Evolutionary conservation across 2,329 filamentous ascomycete species (phyloP).

Genomic region (Davidsoniella virescens): DNA sequence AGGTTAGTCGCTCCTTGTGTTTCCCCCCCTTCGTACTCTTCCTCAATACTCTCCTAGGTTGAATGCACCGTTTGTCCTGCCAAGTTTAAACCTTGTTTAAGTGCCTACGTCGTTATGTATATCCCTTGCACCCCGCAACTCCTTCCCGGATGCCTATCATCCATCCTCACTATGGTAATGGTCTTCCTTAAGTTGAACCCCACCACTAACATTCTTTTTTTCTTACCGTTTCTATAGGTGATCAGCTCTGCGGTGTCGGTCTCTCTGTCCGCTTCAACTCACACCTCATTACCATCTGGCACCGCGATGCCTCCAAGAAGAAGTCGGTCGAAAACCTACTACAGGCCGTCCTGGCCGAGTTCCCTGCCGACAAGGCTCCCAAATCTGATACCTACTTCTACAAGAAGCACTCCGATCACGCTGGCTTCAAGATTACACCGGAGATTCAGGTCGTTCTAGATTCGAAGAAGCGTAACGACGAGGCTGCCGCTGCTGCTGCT

Average conservation of each 20-base stretch:
- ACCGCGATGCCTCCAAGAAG: conserved; percentile 69
- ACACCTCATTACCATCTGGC: conserved; percentile 82
- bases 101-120: no score
- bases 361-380: conserved; percentile 57
- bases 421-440: conserved; percentile 54
- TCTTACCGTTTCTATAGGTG: conserved; percentile 31
- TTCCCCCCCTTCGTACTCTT: not conserved
- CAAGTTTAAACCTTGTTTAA: not conserved
- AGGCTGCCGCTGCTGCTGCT: conserved; percentile 15
- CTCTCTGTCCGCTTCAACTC: conserved; percentile 80
- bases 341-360: conserved; percentile 52
- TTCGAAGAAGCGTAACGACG: conserved; percentile 31
- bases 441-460: conserved; percentile 41
- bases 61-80: not conserved
- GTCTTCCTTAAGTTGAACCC: not conserved
- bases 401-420: conserved; percentile 79
- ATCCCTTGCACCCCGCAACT: no score
- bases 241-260: conserved; percentile 79
- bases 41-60: not conserved
- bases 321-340: conserved; percentile 63
- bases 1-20: conserved; percentile 29
- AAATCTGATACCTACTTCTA: conserved; percentile 63
- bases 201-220: conserved; percentile 28
- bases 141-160: not conserved
- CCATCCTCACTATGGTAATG: not conserved